These are phyloP conservation scores for Penicillium soppii DNA, from an alignment of 495 filamentous ascomycete genomes.

Conservation along the genomic window DNA sequence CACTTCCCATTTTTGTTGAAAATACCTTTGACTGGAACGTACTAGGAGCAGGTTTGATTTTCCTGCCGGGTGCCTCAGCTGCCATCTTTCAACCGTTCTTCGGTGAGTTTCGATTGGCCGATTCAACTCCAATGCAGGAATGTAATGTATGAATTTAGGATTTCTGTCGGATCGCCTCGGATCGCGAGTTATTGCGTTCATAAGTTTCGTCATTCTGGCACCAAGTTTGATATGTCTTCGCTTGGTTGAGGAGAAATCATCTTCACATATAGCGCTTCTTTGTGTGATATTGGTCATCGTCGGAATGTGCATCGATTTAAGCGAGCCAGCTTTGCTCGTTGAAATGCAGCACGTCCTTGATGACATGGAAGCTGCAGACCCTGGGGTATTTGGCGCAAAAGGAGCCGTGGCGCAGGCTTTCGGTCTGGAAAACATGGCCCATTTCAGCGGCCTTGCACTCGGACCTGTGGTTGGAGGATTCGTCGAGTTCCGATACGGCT, in stretches of 20 bases:
- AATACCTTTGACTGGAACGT: conserved; percentile 62
- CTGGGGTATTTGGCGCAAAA: conserved; percentile 45
- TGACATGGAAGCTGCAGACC: conserved; percentile 51
- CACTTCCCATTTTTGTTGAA: conserved; percentile 60
- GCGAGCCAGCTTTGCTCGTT: conserved; percentile 38
- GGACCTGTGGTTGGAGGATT: conserved; percentile 19
- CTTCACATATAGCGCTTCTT: conserved; percentile 30
- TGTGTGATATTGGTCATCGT: conserved; percentile 24
- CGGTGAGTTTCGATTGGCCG: conserved; percentile 26
- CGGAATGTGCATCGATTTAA: conserved; percentile 25
- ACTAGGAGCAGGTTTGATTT: conserved; percentile 65
- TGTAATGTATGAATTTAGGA: conserved; percentile 22
- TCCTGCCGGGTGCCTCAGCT: conserved; percentile 62
- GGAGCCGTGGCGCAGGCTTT: conserved; percentile 59
- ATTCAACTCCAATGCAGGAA: conserved; percentile 33
- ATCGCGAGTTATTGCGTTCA: conserved; percentile 42
- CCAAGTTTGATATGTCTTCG: conserved; percentile 51
- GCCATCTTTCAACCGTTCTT: conserved; percentile 46
- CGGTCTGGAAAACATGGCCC: conserved; percentile 51
- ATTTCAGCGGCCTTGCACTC: conserved; percentile 16
- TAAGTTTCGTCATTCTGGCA: conserved; percentile 47
- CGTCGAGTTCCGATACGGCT: conserved; percentile 13
- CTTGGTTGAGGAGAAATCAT: conserved; percentile 32
- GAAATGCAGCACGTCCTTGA: conserved; percentile 64
- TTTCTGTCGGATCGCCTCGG: conserved; percentile 51